Conservation (phyloP, 345 rosid species). For the Tarenaya hassleriana region DNA sequence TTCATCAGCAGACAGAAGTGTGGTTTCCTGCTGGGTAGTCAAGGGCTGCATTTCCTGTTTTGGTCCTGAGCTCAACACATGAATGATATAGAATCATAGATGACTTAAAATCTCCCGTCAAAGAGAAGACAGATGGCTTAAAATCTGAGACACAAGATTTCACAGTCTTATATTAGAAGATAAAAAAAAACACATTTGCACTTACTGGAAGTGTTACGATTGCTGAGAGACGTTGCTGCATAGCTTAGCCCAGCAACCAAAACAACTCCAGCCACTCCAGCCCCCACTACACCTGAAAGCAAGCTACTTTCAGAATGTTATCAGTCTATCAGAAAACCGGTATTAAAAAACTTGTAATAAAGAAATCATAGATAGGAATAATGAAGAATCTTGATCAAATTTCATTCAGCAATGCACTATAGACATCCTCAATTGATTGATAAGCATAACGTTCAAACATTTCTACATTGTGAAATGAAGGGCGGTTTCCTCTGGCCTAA, state of each 20-base stretch:
- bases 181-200: neutral
- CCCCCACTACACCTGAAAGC: slow-evolving; percentile 77
- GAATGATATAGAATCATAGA: neutral
- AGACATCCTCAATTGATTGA: neutral
- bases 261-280: slow-evolving; percentile 63
- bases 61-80: slow-evolving; percentile 35
- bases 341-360: slow-evolving; percentile 10
- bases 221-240: slow-evolving; percentile 56
- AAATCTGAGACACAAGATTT: neutral
- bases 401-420: slow-evolving; percentile 6
- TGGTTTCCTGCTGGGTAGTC: slow-evolving; percentile 52
- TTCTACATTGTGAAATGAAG: neutral
- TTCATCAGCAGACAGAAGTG: slow-evolving; percentile 34
- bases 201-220: slow-evolving; percentile 57
- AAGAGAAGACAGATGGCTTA: no score
- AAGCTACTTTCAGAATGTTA: slow-evolving; percentile 64
- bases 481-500: neutral
- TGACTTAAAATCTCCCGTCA: neutral
- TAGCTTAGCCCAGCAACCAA: slow-evolving; percentile 49
- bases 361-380: slow-evolving; percentile 7
- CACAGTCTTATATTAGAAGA: neutral
- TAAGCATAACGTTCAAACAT: neutral
- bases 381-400: neutral
- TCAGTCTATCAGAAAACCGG: slow-evolving; percentile 41
- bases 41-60: slow-evolving; percentile 64